These are phyloP conservation scores for Phaffomyces antillensis DNA, from an alignment of 805 yeast species.

Conservation along the genomic window DNA sequence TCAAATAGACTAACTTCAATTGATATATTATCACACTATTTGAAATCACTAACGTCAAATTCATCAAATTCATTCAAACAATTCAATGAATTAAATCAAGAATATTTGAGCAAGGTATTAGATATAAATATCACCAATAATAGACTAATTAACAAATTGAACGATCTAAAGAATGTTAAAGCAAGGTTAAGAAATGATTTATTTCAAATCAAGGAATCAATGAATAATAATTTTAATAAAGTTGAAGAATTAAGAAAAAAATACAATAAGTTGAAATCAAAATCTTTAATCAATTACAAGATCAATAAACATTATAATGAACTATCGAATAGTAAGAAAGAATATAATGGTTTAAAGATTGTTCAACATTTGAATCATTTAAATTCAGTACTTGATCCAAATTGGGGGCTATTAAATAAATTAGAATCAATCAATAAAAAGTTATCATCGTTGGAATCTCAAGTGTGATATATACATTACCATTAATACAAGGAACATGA, in stretches of 20 bases:
- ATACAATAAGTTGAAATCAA: slow-evolving; percentile 18
- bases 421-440: slow-evolving; percentile 9
- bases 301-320: slow-evolving; percentile 9
- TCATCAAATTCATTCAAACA: slow-evolving; percentile 6
- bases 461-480: too few relatives aligned
- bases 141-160: slow-evolving; percentile 24
- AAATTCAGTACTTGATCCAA: slow-evolving; percentile 23
- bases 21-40: slow-evolving; percentile 14
- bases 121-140: slow-evolving; percentile 32
- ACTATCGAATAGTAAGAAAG: background rate
- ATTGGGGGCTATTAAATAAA: slow-evolving; percentile 17
- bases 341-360: slow-evolving; percentile 1
- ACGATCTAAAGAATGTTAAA: slow-evolving; percentile 18
- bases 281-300: slow-evolving; percentile 13
- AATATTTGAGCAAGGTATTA: slow-evolving; percentile 26
- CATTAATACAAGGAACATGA: too few relatives aligned
- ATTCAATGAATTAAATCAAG: slow-evolving; percentile 19
- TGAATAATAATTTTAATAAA: slow-evolving; percentile 17
- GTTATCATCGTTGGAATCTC: background rate
- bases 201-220: slow-evolving; percentile 23
- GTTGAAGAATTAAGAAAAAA: slow-evolving; percentile 21
- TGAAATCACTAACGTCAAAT: slow-evolving; percentile 4
- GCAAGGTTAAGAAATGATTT: slow-evolving; percentile 26
- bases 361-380: slow-evolving; percentile 22
- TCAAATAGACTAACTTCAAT: slow-evolving; percentile 7